Evolutionary conservation across 148 eudicot species (phyloP).

Genomic region (Rheum nobile): DNA sequence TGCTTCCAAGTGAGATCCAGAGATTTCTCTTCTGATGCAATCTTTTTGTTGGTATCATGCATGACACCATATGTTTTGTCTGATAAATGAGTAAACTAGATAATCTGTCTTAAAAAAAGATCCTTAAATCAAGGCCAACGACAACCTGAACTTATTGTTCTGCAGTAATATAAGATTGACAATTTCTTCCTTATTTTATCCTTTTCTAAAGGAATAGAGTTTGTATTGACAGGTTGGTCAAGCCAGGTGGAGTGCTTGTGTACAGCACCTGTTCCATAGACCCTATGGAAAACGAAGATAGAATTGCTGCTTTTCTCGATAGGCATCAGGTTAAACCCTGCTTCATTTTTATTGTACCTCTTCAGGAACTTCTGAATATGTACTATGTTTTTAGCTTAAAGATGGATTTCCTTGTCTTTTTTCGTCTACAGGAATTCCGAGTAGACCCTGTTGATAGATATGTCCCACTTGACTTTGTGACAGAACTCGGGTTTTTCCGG

Average conservation of each 20-base stretch:
- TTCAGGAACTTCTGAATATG: background rate
- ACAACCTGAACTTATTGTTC: background rate
- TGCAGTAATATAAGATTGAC: background rate
- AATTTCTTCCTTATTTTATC: background rate
- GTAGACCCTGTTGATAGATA: slow-evolving; percentile 54
- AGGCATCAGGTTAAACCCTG: slow-evolving; percentile 52
- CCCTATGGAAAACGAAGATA: slow-evolving; percentile 86
- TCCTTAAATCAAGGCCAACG: too few species aligned
- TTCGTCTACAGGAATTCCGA: slow-evolving; percentile 49
- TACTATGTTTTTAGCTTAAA: background rate
- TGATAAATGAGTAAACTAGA: too few species aligned
- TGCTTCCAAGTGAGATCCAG: slow-evolving; percentile 56
- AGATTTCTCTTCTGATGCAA: slow-evolving; percentile 8
- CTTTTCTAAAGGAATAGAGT: background rate
- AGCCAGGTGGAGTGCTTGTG: slow-evolving; percentile 72
- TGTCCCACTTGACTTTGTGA: slow-evolving; percentile 47
- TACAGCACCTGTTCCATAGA: slow-evolving; percentile 96
- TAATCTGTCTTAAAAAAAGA: too few species aligned
- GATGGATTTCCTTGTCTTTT: background rate
- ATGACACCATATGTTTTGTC: background rate
- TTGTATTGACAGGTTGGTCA: slow-evolving; percentile 50
- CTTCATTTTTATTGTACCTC: background rate
- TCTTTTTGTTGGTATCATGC: background rate
- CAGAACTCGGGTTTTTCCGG: slow-evolving; percentile 57
- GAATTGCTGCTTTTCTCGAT: slow-evolving; percentile 69